Evolutionary conservation across 768 basidiomycete species (phyloP).

Genomic region (Candolleomyces efflorescens): DNA sequence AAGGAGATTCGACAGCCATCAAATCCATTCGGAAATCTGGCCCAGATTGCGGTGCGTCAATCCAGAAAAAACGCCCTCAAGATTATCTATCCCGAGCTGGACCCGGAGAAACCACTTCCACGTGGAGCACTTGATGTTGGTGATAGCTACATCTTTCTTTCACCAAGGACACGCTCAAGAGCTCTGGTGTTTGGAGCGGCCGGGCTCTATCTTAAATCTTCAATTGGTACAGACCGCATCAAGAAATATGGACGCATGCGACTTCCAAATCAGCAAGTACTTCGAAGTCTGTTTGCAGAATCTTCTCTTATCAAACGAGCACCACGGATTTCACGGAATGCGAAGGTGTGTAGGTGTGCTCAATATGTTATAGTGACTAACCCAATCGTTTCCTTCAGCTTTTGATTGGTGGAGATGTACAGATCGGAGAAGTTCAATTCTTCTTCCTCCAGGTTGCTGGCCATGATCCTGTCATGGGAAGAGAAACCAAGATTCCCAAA

Average conservation of each 20-base stretch:
- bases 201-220: neutral
- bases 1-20: slow-evolving; percentile 23
- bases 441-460: neutral
- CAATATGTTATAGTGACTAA: no score
- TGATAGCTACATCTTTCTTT: neutral
- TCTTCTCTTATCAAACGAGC: no score
- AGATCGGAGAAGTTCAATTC: neutral
- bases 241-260: no score
- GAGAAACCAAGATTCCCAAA: neutral
- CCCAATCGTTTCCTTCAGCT: no score
- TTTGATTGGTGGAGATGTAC: neutral
- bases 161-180: neutral
- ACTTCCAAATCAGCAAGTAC: no score
- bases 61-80: slow-evolving; percentile 17
- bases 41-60: slow-evolving; percentile 13
- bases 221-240: neutral
- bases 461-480: neutral
- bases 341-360: no score
- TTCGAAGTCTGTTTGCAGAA: no score
- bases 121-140: neutral
- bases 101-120: neutral
- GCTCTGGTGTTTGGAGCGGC: neutral
- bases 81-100: slow-evolving; percentile 8
- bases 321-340: no score
- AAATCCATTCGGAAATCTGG: slow-evolving; percentile 24